Evolutionary conservation across 1,284 basidiomycete genomes (phyloP).

Genomic region (Xerocomus cyaneibrunnescens): DNA sequence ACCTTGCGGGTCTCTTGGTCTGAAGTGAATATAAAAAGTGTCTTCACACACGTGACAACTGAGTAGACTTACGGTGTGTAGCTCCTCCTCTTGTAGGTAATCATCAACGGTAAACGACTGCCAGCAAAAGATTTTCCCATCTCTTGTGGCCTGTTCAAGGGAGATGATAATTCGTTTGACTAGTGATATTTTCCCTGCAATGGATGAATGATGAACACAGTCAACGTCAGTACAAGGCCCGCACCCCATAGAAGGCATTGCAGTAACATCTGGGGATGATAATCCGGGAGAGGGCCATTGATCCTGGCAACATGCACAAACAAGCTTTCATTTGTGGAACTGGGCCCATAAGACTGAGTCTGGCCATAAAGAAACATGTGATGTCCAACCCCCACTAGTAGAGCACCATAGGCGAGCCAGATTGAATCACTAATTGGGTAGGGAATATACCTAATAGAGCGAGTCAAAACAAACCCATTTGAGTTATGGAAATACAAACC

Average conservation of each 20-base stretch:
- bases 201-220: slow-evolving; percentile 1
- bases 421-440: slow-evolving; percentile 82
- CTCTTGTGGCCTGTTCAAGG: slow-evolving; percentile 48
- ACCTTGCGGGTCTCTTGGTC: slow-evolving; percentile 32
- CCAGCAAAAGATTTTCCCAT: slow-evolving; percentile 37
- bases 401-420: slow-evolving; percentile 79
- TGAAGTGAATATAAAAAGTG: not conserved
- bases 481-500: slow-evolving; percentile 42
- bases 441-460: slow-evolving; percentile 59
- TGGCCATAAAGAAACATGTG: slow-evolving; percentile 75
- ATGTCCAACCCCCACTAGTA: slow-evolving; percentile 75
- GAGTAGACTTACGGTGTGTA: slow-evolving; percentile 13
- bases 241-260: slow-evolving; percentile 90
- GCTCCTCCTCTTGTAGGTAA: slow-evolving; percentile 45
- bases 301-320: slow-evolving; percentile 80
- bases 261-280: slow-evolving; percentile 89
- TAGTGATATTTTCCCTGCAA: slow-evolving; percentile 73
- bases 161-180: slow-evolving; percentile 80
- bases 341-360: slow-evolving; percentile 25
- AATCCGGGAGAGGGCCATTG: slow-evolving; percentile 85
- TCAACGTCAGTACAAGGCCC: slow-evolving; percentile 20
- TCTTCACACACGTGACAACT: not conserved
- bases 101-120: slow-evolving; percentile 52
- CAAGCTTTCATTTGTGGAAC: slow-evolving; percentile 48
- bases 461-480: slow-evolving; percentile 1